A percentile compares a stretch with the other conserved stretches of the same genome.
phyloP scores from a whole-genome alignment of 1,139 yeast genomes.

The Lodderomyces pseudojiufengensis region DNA sequence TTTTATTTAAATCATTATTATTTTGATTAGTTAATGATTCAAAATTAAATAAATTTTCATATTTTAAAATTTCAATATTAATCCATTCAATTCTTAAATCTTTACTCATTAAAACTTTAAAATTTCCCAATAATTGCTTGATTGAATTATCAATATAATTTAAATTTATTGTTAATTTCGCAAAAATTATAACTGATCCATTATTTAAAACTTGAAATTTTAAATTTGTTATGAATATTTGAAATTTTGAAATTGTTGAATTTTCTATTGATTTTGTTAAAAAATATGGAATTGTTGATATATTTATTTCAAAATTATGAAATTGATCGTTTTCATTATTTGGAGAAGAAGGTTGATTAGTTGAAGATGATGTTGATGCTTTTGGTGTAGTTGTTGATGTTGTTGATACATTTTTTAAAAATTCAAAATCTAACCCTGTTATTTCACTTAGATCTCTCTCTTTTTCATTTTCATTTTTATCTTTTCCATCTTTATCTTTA shows the following conservation, averaged over 20 bases:
- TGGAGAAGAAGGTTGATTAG: no score
- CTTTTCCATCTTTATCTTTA: neutral
- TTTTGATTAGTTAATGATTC: slow-evolving; percentile 17
- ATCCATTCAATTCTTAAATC: slow-evolving; percentile 68
- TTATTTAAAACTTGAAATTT: slow-evolving; percentile 64
- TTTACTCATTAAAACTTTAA: slow-evolving; percentile 58
- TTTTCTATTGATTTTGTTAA: slow-evolving; percentile 50
- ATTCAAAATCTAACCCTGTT: slow-evolving; percentile 10
- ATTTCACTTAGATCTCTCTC: slow-evolving; percentile 7
- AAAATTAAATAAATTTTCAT: slow-evolving; percentile 18
- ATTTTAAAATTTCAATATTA: slow-evolving; percentile 48
- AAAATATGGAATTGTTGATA: slow-evolving; percentile 64
- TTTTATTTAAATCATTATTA: slow-evolving; percentile 24
- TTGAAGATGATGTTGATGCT: no score
- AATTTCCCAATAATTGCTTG: slow-evolving; percentile 56
- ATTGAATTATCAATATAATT: slow-evolving; percentile 67
- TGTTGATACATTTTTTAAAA: slow-evolving; percentile 6
- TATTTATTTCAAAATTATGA: slow-evolving; percentile 57
- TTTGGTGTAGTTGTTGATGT: neutral
- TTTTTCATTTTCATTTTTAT: slow-evolving; percentile 2
- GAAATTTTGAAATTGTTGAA: slow-evolving; percentile 52
- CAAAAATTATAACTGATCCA: slow-evolving; percentile 61
- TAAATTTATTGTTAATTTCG: slow-evolving; percentile 52
- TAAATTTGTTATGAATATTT: slow-evolving; percentile 58
- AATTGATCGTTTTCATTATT: slow-evolving; percentile 2